Evolutionary conservation across 163 green algal genomes (phyloP), one percentile per base, ranked within the genome.

Genomic region (Scenedesmus sp.): DNA sequence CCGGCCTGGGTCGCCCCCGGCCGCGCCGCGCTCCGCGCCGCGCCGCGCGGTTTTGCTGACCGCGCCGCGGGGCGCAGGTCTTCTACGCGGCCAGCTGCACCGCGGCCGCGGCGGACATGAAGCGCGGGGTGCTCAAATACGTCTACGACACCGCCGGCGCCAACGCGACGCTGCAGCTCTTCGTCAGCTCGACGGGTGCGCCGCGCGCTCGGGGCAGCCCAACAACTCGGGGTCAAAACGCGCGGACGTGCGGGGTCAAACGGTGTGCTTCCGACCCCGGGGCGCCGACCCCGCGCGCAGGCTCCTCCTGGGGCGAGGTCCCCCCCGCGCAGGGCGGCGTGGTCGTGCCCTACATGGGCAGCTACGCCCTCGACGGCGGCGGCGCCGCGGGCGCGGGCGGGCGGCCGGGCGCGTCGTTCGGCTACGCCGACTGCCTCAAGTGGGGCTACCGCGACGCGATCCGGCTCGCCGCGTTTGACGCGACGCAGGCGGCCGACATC

Each of bases 81-180:
- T 70, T 60, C n/a, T 85, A 87, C 63, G 78, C 65, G 3, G 24
- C 31, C 11, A 81, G 50, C 33, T 85, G 83, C 62, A 60, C 65
- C 26, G 31, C 57, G 18, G 22, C 78, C 4, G 45, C 26, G n/a
- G 5, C 24, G 4, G 13, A 36, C 42, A 70, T 84, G 63, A 51
- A 54, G 5, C n/a, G 57, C 0, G 81, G 42, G 15, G 62, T 78
- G 1, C 22, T 86, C 9, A 86, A 86, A 62, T 84, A 84, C 56
- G 53, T 66, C 20, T 63, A 62, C 39, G 39, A 83, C 45, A 56
- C 28, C n/a, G 53, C 0, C 26, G 66, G 6, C 0, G 18, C 53
- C 24, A 58, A 36, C 2, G 67, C 44, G 39, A 77, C 54, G 7
- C 63, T 79, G 58, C 83, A 85, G 60, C 77, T 87, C 31, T 87